A percentile compares a stretch with the other conserved stretches of the same genome.
These are phyloP conservation scores for Aspergillus kassunensis DNA, from an alignment of 495 filamentous ascomycete genomes.

Conservation along the genomic window DNA sequence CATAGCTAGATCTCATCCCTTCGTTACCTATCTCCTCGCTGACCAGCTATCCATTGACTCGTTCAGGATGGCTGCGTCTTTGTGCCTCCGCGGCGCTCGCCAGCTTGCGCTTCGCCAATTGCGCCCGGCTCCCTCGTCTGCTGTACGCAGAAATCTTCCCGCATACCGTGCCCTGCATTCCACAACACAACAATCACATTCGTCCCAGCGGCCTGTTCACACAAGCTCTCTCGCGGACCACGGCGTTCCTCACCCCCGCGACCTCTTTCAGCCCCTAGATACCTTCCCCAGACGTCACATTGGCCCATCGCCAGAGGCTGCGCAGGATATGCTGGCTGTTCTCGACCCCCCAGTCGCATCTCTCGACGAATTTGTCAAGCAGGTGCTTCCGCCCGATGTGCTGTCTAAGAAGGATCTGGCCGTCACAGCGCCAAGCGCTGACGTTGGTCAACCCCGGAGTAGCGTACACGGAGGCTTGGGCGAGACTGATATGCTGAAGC, in stretches of 20 bases:
- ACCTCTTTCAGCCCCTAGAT: constrained; percentile 49
- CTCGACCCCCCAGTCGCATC: constrained; percentile 70
- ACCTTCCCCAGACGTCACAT: constrained; percentile 89
- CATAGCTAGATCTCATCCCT: background rate
- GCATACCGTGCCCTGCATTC: constrained; percentile 27
- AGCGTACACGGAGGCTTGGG: constrained; percentile 53
- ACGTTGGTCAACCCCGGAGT: constrained; percentile 39
- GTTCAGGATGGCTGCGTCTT: constrained; percentile 39
- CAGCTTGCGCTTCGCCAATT: constrained; percentile 38
- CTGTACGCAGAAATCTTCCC: constrained; percentile 19
- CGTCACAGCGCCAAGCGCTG: constrained; percentile 33
- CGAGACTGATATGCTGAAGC: constrained; percentile 64
- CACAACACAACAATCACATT: constrained; percentile 21
- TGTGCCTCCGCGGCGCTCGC: constrained; percentile 40
- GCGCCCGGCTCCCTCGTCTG: constrained; percentile 18
- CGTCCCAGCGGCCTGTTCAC: constrained; percentile 35
- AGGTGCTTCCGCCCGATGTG: constrained; percentile 82
- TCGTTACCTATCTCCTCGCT: background rate
- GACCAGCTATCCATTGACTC: background rate
- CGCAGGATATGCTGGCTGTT: constrained; percentile 73
- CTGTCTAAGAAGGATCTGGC: constrained; percentile 61
- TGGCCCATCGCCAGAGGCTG: constrained; percentile 73
- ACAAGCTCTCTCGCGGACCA: constrained; percentile 40
- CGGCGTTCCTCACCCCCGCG: constrained; percentile 40
- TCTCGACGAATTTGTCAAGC: constrained; percentile 82